Conservation (phyloP, 495 filamentous ascomycete species). For the Aspergillus conjunctus region DNA sequence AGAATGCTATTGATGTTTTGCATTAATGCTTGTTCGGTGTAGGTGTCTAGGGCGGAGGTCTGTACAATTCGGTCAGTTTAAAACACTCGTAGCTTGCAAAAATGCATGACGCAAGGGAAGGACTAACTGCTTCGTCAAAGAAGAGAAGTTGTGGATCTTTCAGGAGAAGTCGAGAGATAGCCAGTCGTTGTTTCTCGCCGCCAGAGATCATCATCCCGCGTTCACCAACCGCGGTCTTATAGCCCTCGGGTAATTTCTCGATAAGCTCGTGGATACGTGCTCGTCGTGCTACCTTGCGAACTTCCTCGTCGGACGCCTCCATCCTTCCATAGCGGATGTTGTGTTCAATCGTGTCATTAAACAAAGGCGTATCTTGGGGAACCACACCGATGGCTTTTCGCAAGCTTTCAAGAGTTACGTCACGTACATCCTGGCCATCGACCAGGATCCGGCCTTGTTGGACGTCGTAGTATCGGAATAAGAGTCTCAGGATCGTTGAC, state of each 20-base stretch:
- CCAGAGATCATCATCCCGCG: slow-evolving; percentile 98
- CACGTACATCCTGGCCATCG: slow-evolving; percentile 88
- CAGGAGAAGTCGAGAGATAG: slow-evolving; percentile 80
- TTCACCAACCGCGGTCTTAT: slow-evolving; percentile 91
- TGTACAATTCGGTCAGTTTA: slow-evolving; percentile 29
- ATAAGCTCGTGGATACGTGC: slow-evolving; percentile 87
- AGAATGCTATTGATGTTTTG: slow-evolving; percentile 93
- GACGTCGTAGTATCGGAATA: slow-evolving; percentile 94
- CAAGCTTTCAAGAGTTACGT: slow-evolving; percentile 79
- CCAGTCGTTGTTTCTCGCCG: slow-evolving; percentile 93
- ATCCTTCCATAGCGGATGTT: slow-evolving; percentile 96
- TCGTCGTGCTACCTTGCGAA: slow-evolving; percentile 72
- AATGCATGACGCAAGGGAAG: not conserved
- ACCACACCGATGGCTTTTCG: slow-evolving; percentile 90
- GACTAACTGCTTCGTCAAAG: slow-evolving; percentile 88
- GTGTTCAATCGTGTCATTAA: slow-evolving; percentile 92
- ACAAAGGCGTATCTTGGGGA: slow-evolving; percentile 94
- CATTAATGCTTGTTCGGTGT: slow-evolving; percentile 90
- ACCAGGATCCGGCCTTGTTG: slow-evolving; percentile 86
- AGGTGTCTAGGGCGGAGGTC: slow-evolving; percentile 92
- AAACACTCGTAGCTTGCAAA: slow-evolving; percentile 6
- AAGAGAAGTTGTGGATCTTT: slow-evolving; percentile 93
- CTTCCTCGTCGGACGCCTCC: slow-evolving; percentile 70
- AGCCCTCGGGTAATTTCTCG: slow-evolving; percentile 75
- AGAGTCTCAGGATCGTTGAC: slow-evolving; percentile 83